Evolutionary conservation across 2,329 filamentous ascomycete genomes (phyloP).

Genomic region (Botrytis medusae): DNA sequence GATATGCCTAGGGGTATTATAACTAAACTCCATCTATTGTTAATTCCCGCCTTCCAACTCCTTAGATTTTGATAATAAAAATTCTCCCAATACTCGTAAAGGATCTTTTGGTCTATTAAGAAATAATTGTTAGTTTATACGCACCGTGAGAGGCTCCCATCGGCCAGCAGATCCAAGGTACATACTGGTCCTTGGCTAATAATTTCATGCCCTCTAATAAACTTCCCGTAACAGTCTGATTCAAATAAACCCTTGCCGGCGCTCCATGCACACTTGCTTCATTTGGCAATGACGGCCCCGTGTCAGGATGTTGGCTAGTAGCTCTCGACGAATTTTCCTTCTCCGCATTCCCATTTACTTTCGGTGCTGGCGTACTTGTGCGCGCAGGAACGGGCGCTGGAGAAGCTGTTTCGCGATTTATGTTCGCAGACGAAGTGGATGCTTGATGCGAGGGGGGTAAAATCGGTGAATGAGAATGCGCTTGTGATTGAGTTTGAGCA

Average conservation of each 20-base stretch:
- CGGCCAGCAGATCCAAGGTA: slow-evolving; percentile 28
- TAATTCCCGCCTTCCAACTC: slow-evolving; percentile 53
- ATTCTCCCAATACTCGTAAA: slow-evolving; percentile 68
- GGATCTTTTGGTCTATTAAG: slow-evolving; percentile 62
- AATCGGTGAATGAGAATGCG: not conserved
- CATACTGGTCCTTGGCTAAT: slow-evolving; percentile 69
- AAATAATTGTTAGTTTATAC: slow-evolving; percentile 9
- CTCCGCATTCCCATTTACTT: slow-evolving; percentile 37
- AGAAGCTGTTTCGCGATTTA: slow-evolving; percentile 25
- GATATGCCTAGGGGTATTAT: slow-evolving; percentile 7
- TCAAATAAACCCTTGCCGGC: slow-evolving; percentile 68
- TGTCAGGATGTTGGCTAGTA: slow-evolving; percentile 57
- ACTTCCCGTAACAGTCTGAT: slow-evolving; percentile 66
- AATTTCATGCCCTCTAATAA: slow-evolving; percentile 74
- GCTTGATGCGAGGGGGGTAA: slow-evolving; percentile 23
- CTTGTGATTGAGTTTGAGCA: not conserved
- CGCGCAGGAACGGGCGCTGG: slow-evolving; percentile 39
- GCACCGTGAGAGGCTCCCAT: not conserved
- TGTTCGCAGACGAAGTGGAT: slow-evolving; percentile 30
- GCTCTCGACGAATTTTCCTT: slow-evolving; percentile 47
- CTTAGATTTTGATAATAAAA: slow-evolving; percentile 64
- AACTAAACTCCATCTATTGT: not conserved
- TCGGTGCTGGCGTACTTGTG: slow-evolving; percentile 50
- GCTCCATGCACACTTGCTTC: slow-evolving; percentile 66
- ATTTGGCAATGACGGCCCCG: slow-evolving; percentile 53